Evolutionary conservation across 306 rosid species (phyloP), one percentile per base, ranked within the genome.

Genomic region (Quercus berberidifolia): DNA sequence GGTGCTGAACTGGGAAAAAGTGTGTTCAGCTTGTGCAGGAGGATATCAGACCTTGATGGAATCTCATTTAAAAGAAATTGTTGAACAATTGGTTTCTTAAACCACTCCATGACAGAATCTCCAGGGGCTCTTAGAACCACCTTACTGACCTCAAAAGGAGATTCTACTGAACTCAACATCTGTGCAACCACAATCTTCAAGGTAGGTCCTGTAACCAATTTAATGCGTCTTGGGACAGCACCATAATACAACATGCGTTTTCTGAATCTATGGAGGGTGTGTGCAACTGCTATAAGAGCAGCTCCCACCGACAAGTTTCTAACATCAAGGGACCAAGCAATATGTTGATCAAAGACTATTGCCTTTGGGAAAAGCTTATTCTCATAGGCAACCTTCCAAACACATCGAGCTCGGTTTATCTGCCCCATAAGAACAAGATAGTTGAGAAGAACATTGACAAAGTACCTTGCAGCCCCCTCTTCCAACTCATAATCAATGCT

Each of bases 351-450:
- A 20, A 95, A 92, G 11, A 92, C 96, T 74, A 95, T 95, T 57
- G 99, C 99, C 87, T 91, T 95, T 0, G 99, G 99, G 83, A 95
- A 95, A 81, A 95, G 99, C 81, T 92, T 95, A 70, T 95, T 92
- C 92, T 95, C 98, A 17, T 95, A 92, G 21, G 98, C 89, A 35
- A 95, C 98, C 86, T 95, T 92, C 99, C 98, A 95, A 75, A 91
- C 90, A 57, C 99, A 95, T 33, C 94, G 90, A 23, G 98, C 98
- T 76, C 98, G 89, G 76, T 95, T 95, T 78, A 91, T 91, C 84
- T 95, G 99, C 65, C 98, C 98, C 98, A 95, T 90, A 31, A 92
- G 97, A 87, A 95, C 91, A 18, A 95, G 99, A 79, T 91, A 92
- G 84, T 95, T 95, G 69, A 95, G 92, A 77, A 95, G 97, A 81